Evolutionary conservation across 495 filamentous ascomycete genomes (phyloP), one percentile per base, ranked within the genome.

Genomic region (Aspergillus egyptiacus): DNA sequence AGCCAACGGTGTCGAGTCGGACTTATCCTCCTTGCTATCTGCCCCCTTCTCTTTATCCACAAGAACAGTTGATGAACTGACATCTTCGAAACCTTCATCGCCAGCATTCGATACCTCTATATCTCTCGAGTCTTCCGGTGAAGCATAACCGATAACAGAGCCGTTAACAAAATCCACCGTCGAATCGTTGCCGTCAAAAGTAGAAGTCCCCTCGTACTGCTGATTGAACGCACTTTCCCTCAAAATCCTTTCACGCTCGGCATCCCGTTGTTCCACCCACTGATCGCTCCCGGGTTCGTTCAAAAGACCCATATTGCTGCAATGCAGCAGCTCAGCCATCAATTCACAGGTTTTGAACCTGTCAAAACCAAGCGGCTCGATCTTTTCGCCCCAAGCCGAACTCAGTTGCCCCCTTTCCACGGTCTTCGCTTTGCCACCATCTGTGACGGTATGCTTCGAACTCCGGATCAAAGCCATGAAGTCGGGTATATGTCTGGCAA

Each of bases 341-440:
- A 99, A 73, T 66, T 99, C 93, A 62, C 94, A 99, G 0, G 93
- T 96, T 74, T 99, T 99, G 74, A 99, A 99, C 8, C 93, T 76
- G 64, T 99, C 93, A 59, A 99, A 99, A 2, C 93, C 94, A 14
- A 99, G 73, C 6, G 94, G 91, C 68, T 99, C 91, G 47, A 97
- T 95, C 61, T 82, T 85, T 40, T 79, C 78, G 25, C 91, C 91
- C 72, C 91, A 99, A 1, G 93, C 91, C 6, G 84, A 85, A 51
- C 79, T 86, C 53, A 96, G 72, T 45, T 84, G 78, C 37, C 82
- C 80, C 46, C 78, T 74, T 46, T 77, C 78, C 24, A 80, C 76
- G 7, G 66, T 74, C 48, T 75, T 80, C 17, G 78, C 73, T 24
- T 79, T 77, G 51, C 78, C 79, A 13, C 74, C 76, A 33, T 81